Evolutionary conservation across 306 rosid species (phyloP), one percentile per base, ranked within the genome.

Genomic region (Castanopsis chinensis): DNA sequence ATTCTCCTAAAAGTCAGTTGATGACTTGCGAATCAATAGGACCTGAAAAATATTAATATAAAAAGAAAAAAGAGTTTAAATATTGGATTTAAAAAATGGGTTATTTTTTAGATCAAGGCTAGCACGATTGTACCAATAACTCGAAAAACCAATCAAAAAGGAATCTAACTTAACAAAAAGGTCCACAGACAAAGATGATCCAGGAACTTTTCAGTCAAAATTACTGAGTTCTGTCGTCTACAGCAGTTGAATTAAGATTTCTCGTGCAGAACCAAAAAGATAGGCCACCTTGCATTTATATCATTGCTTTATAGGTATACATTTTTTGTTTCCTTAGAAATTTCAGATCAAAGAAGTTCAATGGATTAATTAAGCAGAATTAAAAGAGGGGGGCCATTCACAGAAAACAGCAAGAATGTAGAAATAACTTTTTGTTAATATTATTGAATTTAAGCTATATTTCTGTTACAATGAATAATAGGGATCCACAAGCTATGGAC

Each of bases 401-500:
- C 12, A 57, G 63, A n/a, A 20, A 57, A 20, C 63, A 20, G 7
- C 63, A 57, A 3, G 53, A 59, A 23, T 11, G 33, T 28, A 23
- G 33, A 59, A 59, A 59, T 7, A 23, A 25, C 14, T 59, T 17
- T 11, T 13, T 9, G 19, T 60, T 12, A 25, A 60, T 60, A 60
- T 60, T 60, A 60, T 60, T 54, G 51, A 7, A 20, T 63, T n/a
- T 37, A 35, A 60, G 65, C 60, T 58, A 19, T 58, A 52, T 27
- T 20, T 21, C 7, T 51, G 52, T 80, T 80, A 41, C 82, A 83
- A 71, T 9, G 4, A 32, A 82, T 4, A 45, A 61, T 5, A 67
- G n/a, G 49, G 76, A 84, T 65, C 84, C 84, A 74, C 85, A 60
- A 73, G 17, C 65, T 67, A 52, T 75, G 90, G 90, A 90, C 82